Conservation (phyloP, 2,329 filamentous ascomycete genomes). For the Boeremia lycopersici region DNA sequence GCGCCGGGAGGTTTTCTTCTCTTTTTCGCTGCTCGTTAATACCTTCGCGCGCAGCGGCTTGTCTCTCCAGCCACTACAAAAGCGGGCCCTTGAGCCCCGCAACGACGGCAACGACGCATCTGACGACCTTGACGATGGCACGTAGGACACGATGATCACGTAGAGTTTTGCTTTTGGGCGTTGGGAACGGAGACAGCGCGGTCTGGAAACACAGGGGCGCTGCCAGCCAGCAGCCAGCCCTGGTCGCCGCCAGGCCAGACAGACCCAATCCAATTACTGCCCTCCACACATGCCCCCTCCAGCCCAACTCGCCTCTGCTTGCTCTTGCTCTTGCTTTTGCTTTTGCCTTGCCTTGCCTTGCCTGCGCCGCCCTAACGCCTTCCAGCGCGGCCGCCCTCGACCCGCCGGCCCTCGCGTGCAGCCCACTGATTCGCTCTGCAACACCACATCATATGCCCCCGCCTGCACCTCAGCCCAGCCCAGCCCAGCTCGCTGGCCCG, state of each 20-base stretch:
- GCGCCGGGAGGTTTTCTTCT: constrained; percentile 24
- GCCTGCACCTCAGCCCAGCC: neutral
- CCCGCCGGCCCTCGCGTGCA: too few relatives aligned
- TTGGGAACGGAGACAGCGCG: neutral
- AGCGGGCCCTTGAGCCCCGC: constrained; percentile 1
- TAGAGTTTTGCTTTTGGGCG: constrained; percentile 10
- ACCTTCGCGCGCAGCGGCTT: constrained; percentile 23
- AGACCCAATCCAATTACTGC: constrained; percentile 7
- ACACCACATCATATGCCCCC: neutral
- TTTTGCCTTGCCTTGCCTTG: neutral
- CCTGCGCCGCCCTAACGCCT: neutral
- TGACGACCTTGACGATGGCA: constrained; percentile 16
- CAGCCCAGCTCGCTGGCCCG: too few relatives aligned
- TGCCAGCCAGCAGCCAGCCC: neutral
- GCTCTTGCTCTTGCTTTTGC: neutral
- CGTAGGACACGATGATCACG: constrained; percentile 13
- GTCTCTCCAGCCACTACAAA: constrained; percentile 11
- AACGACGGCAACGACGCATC: constrained; percentile 10
- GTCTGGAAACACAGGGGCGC: constrained; percentile 13
- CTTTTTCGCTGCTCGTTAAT: too few relatives aligned
- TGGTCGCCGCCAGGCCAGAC: constrained; percentile 3
- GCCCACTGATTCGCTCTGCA: neutral
- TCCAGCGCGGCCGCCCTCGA: neutral
- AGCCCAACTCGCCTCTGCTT: constrained; percentile 4
- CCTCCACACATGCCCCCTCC: neutral